Evolutionary conservation across 495 filamentous ascomycete genomes (phyloP).

Genomic region (Paragyromitra xinjiangensis): DNA sequence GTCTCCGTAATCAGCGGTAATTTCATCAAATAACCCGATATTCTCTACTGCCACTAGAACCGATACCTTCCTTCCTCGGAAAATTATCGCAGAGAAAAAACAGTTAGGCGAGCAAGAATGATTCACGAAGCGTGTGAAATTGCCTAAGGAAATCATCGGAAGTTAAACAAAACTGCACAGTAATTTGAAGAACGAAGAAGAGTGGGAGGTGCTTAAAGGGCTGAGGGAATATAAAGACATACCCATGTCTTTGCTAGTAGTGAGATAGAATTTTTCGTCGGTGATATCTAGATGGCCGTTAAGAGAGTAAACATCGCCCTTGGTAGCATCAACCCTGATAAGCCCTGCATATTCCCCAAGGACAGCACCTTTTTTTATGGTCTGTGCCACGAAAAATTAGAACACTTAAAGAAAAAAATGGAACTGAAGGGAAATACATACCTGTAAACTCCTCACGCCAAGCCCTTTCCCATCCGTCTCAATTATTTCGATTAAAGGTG

Average conservation of each 20-base stretch:
- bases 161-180: background rate
- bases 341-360: constrained; percentile 48
- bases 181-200: too few species aligned
- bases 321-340: background rate
- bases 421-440: background rate
- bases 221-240: background rate
- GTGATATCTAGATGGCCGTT: constrained; percentile 4
- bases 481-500: constrained; percentile 36
- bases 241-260: constrained; percentile 32
- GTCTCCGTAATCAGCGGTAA: constrained; percentile 47
- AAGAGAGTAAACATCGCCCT: constrained; percentile 35
- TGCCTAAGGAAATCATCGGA: background rate
- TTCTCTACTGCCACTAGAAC: constrained; percentile 6
- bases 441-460: constrained; percentile 46
- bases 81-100: constrained; percentile 2
- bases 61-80: constrained; percentile 33
- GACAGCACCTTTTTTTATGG: constrained; percentile 5
- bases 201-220: too few species aligned
- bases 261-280: constrained; percentile 32
- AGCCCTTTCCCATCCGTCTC: constrained; percentile 37
- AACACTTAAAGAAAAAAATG: background rate
- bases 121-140: constrained; percentile 46
- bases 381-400: constrained; percentile 9
- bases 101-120: constrained; percentile 46
- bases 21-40: constrained; percentile 53